Conservation (phyloP, 1,284 basidiomycete species). For the Tylopilus orsonianus region DNA sequence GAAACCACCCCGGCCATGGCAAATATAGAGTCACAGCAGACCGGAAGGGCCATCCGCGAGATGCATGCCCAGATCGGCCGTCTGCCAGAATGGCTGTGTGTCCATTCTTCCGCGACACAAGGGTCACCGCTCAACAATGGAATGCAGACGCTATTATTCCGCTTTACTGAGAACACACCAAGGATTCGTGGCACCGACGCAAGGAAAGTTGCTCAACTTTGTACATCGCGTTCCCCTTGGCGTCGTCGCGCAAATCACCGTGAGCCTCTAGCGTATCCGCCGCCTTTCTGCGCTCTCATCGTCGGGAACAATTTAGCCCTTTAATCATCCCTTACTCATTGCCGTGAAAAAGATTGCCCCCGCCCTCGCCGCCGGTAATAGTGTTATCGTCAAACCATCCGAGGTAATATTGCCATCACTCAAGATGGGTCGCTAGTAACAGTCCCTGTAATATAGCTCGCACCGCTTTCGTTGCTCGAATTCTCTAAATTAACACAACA, state of each 20-base stretch:
- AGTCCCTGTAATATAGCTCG: conserved; percentile 45
- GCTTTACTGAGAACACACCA: conserved; percentile 69
- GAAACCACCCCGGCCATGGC: conserved; percentile 58
- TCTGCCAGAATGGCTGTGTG: conserved; percentile 80
- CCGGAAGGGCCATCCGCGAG: conserved; percentile 73
- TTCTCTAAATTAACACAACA: conserved; percentile 63
- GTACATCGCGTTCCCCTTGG: conserved; percentile 77
- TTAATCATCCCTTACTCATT: conserved; percentile 81
- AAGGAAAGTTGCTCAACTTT: conserved; percentile 75
- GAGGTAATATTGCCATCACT: conserved; percentile 44
- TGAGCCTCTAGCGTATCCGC: conserved; percentile 32
- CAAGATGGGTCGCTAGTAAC: not conserved
- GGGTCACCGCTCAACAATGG: conserved; percentile 3
- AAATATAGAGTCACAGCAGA: conserved; percentile 69
- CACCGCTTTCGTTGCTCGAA: conserved; percentile 76
- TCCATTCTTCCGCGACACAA: conserved; percentile 13
- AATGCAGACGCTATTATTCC: conserved; percentile 68
- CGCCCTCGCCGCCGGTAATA: conserved; percentile 82
- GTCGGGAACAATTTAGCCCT: conserved; percentile 50
- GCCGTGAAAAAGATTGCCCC: conserved; percentile 85
- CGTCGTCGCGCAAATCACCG: conserved; percentile 82
- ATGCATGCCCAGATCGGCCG: conserved; percentile 74
- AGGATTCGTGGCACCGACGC: conserved; percentile 72
- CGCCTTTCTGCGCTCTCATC: conserved; percentile 3
- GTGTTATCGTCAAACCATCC: conserved; percentile 80